phyloP scores from a whole-genome alignment of 1,139 yeast genomes.

The Pichia sp. region DNA sequence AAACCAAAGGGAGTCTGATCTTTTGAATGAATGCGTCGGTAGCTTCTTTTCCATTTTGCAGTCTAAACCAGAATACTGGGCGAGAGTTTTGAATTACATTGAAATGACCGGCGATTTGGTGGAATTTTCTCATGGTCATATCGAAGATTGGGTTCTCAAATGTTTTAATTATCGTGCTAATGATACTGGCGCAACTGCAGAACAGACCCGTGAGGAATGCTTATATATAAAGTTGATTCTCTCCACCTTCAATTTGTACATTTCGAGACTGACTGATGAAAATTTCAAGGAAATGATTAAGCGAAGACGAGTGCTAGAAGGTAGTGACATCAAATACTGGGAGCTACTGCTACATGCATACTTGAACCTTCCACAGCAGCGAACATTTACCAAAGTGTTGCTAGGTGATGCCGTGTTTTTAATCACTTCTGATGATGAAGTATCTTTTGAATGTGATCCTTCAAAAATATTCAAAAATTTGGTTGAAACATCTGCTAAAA shows the following conservation, averaged over 20 bases:
- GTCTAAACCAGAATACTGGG: slow-evolving; percentile 75
- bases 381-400: slow-evolving; percentile 49
- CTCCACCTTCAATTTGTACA: slow-evolving; percentile 20
- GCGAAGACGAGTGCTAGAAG: slow-evolving; percentile 36
- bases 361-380: slow-evolving; percentile 57
- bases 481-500: slow-evolving; percentile 24
- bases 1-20: slow-evolving; percentile 27
- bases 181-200: slow-evolving; percentile 18
- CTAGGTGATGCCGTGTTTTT: slow-evolving; percentile 48
- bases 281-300: slow-evolving; percentile 28
- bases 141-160: slow-evolving; percentile 45
- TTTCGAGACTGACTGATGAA: slow-evolving; percentile 18
- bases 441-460: slow-evolving; percentile 81
- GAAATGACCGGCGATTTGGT: slow-evolving; percentile 24
- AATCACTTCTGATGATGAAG: slow-evolving; percentile 51
- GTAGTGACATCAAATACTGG: slow-evolving; percentile 36
- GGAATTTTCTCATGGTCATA: slow-evolving; percentile 22
- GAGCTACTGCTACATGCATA: slow-evolving; percentile 50
- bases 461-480: slow-evolving; percentile 50
- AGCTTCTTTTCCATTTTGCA: slow-evolving; percentile 79
- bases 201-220: slow-evolving; percentile 66
- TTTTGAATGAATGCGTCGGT: slow-evolving; percentile 61
- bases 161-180: slow-evolving; percentile 39
- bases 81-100: slow-evolving; percentile 44
- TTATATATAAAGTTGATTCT: slow-evolving; percentile 58